phyloP scores from a whole-genome alignment of 2,329 filamentous ascomycete species.

The Epichloe sibirici region DNA sequence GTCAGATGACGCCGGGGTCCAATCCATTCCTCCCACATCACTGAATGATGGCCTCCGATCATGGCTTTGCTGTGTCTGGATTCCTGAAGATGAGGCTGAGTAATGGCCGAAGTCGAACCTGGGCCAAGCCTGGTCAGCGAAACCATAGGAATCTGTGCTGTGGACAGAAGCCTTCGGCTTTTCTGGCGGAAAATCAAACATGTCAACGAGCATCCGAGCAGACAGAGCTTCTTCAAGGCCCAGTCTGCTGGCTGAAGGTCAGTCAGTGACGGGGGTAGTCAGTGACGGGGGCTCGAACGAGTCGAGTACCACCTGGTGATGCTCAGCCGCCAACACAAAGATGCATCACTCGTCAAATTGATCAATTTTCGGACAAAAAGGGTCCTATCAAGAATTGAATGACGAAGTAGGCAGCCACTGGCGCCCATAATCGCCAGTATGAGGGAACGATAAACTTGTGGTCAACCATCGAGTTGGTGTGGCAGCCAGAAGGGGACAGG shows the following conservation, averaged over 20 bases:
- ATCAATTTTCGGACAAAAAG: constrained; percentile 20
- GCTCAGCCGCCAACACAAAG: constrained; percentile 22
- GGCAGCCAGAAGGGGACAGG: constrained; percentile 9
- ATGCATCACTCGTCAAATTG: constrained; percentile 25
- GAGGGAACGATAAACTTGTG: constrained; percentile 13
- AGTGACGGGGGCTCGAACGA: constrained; percentile 25
- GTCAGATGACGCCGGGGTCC: constrained; percentile 20
- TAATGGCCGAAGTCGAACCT: constrained; percentile 18
- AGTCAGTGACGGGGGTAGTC: constrained; percentile 25
- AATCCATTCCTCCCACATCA: constrained; percentile 24
- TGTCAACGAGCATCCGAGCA: constrained; percentile 22
- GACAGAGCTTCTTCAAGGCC: constrained; percentile 17
- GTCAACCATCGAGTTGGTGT: constrained; percentile 1
- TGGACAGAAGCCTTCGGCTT: constrained; percentile 20
- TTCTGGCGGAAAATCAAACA: constrained; percentile 24
- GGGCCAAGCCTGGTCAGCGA: constrained; percentile 21
- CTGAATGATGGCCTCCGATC: constrained; percentile 15
- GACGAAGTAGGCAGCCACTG: constrained; percentile 19
- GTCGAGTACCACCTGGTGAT: constrained; percentile 25
- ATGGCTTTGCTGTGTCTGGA: constrained; percentile 14
- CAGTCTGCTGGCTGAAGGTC: constrained; percentile 21
- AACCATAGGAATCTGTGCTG: constrained; percentile 18
- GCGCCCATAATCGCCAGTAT: constrained; percentile 25
- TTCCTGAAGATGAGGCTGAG: constrained; percentile 12
- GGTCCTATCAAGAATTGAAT: constrained; percentile 19